Conservation (phyloP, 169 alveolate species). For the Plasmodium gonderi region DNA sequence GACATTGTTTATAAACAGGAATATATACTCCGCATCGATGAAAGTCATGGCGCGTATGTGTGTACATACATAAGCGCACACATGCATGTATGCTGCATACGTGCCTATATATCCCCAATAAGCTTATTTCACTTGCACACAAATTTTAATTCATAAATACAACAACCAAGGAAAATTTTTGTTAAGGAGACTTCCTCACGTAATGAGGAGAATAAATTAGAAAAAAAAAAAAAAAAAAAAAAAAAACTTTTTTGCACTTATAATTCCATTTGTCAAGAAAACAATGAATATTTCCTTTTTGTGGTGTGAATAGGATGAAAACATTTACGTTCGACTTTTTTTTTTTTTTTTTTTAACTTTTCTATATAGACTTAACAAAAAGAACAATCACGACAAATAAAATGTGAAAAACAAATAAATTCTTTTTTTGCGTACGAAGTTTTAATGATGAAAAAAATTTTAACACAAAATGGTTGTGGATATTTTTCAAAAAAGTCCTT, state of each 20-base stretch:
- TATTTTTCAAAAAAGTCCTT: not conserved
- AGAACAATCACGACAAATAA: not conserved
- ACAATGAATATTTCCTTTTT: not conserved
- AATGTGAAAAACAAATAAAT: not conserved
- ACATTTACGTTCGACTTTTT: not conserved
- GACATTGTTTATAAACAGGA: not conserved
- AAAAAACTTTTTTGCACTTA: not conserved
- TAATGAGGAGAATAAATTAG: not conserved
- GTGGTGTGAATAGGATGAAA: not conserved
- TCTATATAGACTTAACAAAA: not conserved
- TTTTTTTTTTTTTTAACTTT: not conserved
- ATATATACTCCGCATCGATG: not conserved
- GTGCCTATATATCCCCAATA: not conserved
- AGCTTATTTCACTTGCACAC: too few relatives aligned
- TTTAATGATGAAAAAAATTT: not conserved
- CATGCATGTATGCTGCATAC: not conserved
- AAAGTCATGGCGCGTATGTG: too few relatives aligned
- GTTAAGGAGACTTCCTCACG: not conserved
- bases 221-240: not conserved
- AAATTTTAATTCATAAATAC: not conserved
- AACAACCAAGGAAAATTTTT: not conserved
- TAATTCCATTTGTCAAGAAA: not conserved
- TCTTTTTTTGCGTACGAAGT: not conserved
- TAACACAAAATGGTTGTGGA: not conserved
- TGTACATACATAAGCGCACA: not conserved